Percentiles rank a stretch among this genome's conserved stretches.
phyloP scores from a whole-genome alignment of 2,329 filamentous ascomycete species.

The Hypocrella siamensis region DNA sequence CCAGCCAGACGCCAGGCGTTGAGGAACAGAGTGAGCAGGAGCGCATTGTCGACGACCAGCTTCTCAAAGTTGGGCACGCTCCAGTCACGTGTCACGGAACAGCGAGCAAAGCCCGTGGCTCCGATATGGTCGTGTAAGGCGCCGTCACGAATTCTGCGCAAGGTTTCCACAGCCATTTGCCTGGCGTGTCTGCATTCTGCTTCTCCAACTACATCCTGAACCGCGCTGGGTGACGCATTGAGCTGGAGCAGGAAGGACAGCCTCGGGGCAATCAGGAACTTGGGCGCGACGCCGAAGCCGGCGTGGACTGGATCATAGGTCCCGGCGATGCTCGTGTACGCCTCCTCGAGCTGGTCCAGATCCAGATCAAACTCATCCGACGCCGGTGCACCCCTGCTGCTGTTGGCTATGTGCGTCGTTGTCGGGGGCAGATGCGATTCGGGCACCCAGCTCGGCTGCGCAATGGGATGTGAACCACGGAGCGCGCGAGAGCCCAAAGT shows the following conservation, averaged over 20 bases:
- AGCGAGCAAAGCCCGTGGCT: constrained; percentile 45
- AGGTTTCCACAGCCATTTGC: constrained; percentile 65
- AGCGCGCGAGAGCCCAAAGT: constrained; percentile 38
- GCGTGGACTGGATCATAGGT: constrained; percentile 69
- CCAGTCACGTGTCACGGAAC: constrained; percentile 87
- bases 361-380: too few species aligned
- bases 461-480: constrained; percentile 12
- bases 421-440: constrained; percentile 13
- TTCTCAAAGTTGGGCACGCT: constrained; percentile 94
- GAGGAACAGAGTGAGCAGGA: constrained; percentile 69
- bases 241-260: constrained; percentile 69
- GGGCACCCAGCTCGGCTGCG: constrained; percentile 15
- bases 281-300: constrained; percentile 70
- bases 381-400: too few species aligned
- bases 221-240: constrained; percentile 51
- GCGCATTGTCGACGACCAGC: constrained; percentile 84
- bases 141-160: constrained; percentile 53
- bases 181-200: constrained; percentile 59
- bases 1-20: constrained; percentile 59
- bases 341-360: constrained; percentile 81
- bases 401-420: too few species aligned
- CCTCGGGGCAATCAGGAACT: constrained; percentile 81
- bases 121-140: constrained; percentile 41
- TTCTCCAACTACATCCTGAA: constrained; percentile 76
- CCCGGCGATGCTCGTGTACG: constrained; percentile 61